These are phyloP conservation scores for Suhomyces vadensis DNA, from an alignment of 805 yeast species.

Conservation along the genomic window DNA sequence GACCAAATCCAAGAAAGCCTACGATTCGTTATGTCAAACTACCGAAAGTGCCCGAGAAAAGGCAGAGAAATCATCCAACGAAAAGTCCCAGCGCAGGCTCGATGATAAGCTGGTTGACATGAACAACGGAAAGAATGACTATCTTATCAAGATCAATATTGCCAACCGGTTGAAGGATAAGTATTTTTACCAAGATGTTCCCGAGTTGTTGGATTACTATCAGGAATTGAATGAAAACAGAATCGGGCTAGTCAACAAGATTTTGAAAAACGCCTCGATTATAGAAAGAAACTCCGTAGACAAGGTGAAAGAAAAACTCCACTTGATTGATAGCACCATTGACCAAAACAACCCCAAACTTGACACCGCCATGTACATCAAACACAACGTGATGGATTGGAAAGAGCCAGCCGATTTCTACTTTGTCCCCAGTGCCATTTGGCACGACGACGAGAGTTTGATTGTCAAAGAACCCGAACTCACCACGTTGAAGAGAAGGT, in stretches of 20 bases:
- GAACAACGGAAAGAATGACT: constrained; percentile 85
- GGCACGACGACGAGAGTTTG: constrained; percentile 94
- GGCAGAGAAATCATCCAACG: constrained; percentile 55
- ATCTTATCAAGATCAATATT: constrained; percentile 74
- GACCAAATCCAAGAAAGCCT: constrained; percentile 66
- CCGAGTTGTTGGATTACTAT: constrained; percentile 80
- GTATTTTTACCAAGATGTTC: constrained; percentile 88
- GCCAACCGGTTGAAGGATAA: constrained; percentile 93
- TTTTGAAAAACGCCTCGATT: constrained; percentile 60
- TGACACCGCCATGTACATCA: constrained; percentile 88
- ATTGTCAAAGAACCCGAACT: constrained; percentile 60
- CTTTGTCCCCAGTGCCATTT: constrained; percentile 84
- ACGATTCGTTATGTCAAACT: constrained; percentile 75
- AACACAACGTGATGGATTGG: constrained; percentile 80
- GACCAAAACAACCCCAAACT: constrained; percentile 69
- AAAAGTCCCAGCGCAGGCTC: constrained; percentile 53
- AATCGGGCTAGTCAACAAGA: constrained; percentile 66
- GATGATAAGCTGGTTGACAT: constrained; percentile 70
- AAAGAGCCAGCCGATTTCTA: constrained; percentile 82
- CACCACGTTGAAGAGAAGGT: constrained; percentile 51
- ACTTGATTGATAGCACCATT: constrained; percentile 54
- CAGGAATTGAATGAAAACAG: constrained; percentile 84
- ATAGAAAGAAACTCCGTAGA: constrained; percentile 55
- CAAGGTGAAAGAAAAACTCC: constrained; percentile 51
- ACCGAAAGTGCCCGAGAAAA: constrained; percentile 82